Percentiles rank a stretch among this genome's conserved stretches.
Evolutionary conservation across 768 basidiomycete genomes (phyloP).

Genomic region (Mycena filopes): DNA sequence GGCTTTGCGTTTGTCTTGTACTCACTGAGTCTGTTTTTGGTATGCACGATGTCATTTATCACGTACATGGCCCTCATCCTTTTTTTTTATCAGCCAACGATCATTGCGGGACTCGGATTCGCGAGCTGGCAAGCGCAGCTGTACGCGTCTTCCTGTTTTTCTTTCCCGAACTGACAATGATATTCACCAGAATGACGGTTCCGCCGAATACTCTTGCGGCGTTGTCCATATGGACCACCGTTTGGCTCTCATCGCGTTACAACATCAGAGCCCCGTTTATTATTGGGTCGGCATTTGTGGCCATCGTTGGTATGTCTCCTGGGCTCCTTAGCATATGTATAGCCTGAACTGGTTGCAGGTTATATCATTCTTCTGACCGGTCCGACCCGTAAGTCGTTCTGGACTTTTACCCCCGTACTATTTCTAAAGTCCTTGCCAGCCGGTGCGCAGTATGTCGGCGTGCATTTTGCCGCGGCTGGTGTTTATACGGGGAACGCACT

Average conservation of each 20-base stretch:
- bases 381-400: constrained; percentile 49
- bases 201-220: constrained; percentile 67
- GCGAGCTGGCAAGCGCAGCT: constrained; percentile 70
- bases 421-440: constrained; percentile 40
- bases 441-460: constrained; percentile 66
- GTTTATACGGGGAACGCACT: constrained; percentile 69
- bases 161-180: constrained; percentile 4
- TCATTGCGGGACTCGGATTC: constrained; percentile 67
- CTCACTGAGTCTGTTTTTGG: constrained; percentile 68
- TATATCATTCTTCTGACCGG: constrained; percentile 67
- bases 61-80: background rate
- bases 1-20: constrained; percentile 70
- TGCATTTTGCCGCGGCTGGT: constrained; percentile 65
- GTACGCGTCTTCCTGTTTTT: constrained; percentile 39
- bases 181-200: constrained; percentile 60
- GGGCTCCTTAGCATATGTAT: too few species aligned
- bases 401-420: background rate
- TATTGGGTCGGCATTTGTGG: constrained; percentile 57
- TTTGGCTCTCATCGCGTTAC: constrained; percentile 61
- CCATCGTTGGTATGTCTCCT: constrained; percentile 56
- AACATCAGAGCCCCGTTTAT: constrained; percentile 64
- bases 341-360: constrained; percentile 44
- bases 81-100: constrained; percentile 61
- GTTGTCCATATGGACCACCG: constrained; percentile 59
- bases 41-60: constrained; percentile 33